Conservation (phyloP, 306 rosid genomes). For the Malus orientalis region DNA sequence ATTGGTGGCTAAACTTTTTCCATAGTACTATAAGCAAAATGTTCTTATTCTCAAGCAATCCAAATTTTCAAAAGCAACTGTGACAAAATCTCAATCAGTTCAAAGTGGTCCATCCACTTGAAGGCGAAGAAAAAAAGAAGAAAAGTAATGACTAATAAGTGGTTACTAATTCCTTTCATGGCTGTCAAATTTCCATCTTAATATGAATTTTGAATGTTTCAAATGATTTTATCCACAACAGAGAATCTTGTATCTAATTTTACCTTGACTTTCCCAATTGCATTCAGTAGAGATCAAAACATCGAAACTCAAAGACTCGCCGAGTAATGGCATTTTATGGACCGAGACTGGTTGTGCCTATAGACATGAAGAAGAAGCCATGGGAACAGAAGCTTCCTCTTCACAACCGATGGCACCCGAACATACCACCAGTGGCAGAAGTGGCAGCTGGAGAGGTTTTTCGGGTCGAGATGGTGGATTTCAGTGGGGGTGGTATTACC, state of each 20-base stretch:
- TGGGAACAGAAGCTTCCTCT: conserved; percentile 61
- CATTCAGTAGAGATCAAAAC: not conserved
- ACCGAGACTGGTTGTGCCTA: conserved; percentile 45
- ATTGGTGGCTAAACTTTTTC: conserved; percentile 25
- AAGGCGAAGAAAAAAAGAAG: not conserved
- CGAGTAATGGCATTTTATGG: conserved; percentile 56
- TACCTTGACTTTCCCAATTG: not conserved
- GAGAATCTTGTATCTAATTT: conserved; percentile 1
- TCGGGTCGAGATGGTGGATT: conserved; percentile 75
- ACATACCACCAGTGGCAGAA: conserved; percentile 48
- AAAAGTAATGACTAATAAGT: not conserved
- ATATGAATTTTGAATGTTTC: not conserved
- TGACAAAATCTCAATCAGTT: conserved; percentile 4
- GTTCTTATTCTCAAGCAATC: not conserved
- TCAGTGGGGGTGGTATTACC: conserved; percentile 69
- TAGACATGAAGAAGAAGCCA: conserved; percentile 64
- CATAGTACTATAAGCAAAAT: conserved; percentile 8
- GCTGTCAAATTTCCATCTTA: conserved; percentile 10
- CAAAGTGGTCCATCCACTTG: conserved; percentile 35
- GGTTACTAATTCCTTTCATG: not conserved
- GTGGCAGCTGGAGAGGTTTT: conserved; percentile 39
- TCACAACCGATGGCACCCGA: conserved; percentile 84
- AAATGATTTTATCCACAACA: not conserved
- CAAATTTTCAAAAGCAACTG: not conserved
- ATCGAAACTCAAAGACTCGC: conserved; percentile 1